Conservation (phyloP, 2,329 filamentous ascomycete genomes). For the Colletotrichum sp. region DNA sequence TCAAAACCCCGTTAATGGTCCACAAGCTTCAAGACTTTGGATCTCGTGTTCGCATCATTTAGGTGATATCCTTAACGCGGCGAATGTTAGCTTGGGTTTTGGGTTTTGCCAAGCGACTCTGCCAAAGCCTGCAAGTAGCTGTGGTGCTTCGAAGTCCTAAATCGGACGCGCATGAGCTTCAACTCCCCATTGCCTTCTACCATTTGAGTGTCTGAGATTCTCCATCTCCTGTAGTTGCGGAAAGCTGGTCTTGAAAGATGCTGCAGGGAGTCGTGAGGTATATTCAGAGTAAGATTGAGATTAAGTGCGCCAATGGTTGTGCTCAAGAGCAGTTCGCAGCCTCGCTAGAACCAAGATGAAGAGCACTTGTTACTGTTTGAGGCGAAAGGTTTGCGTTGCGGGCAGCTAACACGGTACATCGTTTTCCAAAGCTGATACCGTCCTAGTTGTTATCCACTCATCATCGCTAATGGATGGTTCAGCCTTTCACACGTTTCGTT, state of each 20-base stretch:
- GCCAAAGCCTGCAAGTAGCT: neutral
- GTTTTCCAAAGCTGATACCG: neutral
- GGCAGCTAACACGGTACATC: neutral
- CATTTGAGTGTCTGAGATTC: neutral
- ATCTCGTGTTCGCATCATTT: neutral
- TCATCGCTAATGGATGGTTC: neutral
- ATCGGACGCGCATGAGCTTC: neutral
- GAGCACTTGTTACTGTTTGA: neutral
- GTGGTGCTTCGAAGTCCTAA: fast-evolving
- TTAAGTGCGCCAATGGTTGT: neutral
- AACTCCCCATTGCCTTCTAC: neutral
- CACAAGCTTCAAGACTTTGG: neutral
- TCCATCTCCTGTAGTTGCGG: neutral
- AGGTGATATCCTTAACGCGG: fast-evolving
- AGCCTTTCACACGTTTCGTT: neutral
- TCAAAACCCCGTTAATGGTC: neutral
- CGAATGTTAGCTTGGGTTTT: neutral
- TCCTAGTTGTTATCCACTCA: neutral
- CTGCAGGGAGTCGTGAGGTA: neutral
- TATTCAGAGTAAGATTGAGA: neutral
- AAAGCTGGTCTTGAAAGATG: neutral
- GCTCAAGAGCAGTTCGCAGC: neutral
- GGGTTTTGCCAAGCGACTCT: neutral
- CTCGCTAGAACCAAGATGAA: neutral
- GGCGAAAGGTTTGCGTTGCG: fast-evolving